Conservation (phyloP, 108 stramenopile genomes). For the Aurantiochytrium sp. region DNA sequence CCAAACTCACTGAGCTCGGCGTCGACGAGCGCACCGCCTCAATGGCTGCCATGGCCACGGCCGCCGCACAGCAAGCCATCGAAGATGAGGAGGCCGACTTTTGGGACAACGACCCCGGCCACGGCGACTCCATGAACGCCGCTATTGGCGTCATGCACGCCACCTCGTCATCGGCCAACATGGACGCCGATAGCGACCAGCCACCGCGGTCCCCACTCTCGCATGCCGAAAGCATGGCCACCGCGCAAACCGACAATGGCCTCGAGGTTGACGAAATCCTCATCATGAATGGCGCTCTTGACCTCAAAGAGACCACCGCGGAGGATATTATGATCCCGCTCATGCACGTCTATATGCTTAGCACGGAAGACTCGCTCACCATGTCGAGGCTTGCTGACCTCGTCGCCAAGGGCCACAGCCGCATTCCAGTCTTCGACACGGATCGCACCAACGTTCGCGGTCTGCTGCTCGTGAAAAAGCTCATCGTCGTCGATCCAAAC, state of each 20-base stretch:
- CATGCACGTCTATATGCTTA: background rate
- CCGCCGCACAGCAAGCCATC: background rate
- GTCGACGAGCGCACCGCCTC: slow-evolving; percentile 11
- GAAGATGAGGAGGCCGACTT: background rate
- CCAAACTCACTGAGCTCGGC: background rate
- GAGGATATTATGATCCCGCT: slow-evolving; percentile 24
- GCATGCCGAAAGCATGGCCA: background rate
- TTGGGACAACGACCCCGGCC: background rate
- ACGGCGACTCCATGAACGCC: background rate
- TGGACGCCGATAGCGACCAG: background rate
- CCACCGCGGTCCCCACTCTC: background rate
- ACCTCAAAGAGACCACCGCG: slow-evolving; percentile 11
- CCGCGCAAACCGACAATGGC: background rate
- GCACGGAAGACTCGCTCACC: background rate
- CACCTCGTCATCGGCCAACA: background rate
- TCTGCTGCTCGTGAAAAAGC: slow-evolving; percentile 25
- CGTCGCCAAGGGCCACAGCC: slow-evolving; percentile 6
- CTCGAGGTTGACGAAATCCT: slow-evolving; percentile 6
- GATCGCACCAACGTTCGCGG: slow-evolving; percentile 5
- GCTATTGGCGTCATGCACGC: background rate
- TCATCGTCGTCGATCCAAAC: background rate
- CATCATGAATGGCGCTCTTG: slow-evolving; percentile 21
- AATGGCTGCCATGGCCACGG: slow-evolving; percentile 18
- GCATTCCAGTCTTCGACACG: background rate
- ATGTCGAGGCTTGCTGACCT: background rate